Evolutionary conservation across 352 stramenopile genomes (phyloP).

Genomic region (Phytophthora constricta): DNA sequence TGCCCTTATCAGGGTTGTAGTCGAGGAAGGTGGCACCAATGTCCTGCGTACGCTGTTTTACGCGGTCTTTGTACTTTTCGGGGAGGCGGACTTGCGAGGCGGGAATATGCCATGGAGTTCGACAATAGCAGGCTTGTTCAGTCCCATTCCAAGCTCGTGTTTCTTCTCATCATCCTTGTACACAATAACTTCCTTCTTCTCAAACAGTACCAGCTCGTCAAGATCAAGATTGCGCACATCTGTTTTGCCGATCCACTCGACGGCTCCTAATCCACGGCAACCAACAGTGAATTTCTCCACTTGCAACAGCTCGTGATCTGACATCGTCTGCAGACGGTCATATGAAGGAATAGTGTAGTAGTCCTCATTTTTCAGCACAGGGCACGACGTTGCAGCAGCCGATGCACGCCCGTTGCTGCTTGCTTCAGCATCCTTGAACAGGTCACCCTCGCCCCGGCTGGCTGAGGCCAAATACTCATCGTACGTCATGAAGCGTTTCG

Average conservation of each 20-base stretch:
- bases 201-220: constrained; percentile 81
- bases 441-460: constrained; percentile 58
- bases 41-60: constrained; percentile 77
- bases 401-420: not conserved
- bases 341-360: constrained; percentile 85
- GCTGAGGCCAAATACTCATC: constrained; percentile 79
- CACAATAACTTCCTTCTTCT: constrained; percentile 88
- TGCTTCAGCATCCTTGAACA: constrained; percentile 37
- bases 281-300: constrained; percentile 83
- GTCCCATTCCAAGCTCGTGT: constrained; percentile 67
- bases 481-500: constrained; percentile 83
- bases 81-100: constrained; percentile 59
- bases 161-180: constrained; percentile 89
- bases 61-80: constrained; percentile 76
- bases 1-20: constrained; percentile 72
- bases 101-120: constrained; percentile 83
- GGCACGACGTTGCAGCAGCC: constrained; percentile 53
- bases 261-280: constrained; percentile 77
- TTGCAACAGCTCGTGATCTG: constrained; percentile 64
- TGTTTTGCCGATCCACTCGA: constrained; percentile 83
- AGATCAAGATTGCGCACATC: constrained; percentile 83
- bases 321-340: constrained; percentile 74
- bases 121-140: constrained; percentile 84
- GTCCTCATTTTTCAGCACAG: constrained; percentile 72
- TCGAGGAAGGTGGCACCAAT: constrained; percentile 84